Evolutionary conservation across 2,329 filamentous ascomycete genomes (phyloP).

Genomic region (Arthrinium puccinioides): DNA sequence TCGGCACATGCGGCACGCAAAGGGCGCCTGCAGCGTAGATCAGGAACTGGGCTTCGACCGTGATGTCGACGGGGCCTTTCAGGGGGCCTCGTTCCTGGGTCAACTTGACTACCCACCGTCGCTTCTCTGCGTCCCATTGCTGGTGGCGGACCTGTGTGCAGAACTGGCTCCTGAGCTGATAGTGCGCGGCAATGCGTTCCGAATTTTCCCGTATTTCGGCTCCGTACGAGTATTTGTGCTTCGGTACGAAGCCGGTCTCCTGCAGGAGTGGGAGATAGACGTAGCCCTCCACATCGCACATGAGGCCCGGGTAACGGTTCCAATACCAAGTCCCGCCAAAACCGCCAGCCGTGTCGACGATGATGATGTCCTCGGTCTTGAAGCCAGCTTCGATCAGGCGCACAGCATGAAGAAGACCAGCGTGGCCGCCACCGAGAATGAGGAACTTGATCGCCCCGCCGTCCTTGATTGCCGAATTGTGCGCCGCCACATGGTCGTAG

Average conservation of each 20-base stretch:
- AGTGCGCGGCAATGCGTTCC: constrained; percentile 35
- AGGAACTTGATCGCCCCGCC: constrained; percentile 11
- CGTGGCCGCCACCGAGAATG: constrained; percentile 19
- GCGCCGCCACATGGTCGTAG: neutral
- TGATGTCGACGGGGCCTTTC: constrained; percentile 3
- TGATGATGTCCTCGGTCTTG: constrained; percentile 27
- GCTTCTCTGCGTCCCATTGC: constrained; percentile 36
- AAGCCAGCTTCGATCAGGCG: constrained; percentile 28
- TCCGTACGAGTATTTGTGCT: constrained; percentile 29
- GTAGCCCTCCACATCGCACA: constrained; percentile 53
- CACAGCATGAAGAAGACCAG: constrained; percentile 17
- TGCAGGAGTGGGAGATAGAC: constrained; percentile 55
- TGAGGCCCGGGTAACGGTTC: constrained; percentile 41
- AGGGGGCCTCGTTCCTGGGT: constrained; percentile 12
- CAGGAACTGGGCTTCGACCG: neutral
- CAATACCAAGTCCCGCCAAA: constrained; percentile 46
- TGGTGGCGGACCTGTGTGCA: constrained; percentile 32
- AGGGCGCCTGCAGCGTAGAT: neutral
- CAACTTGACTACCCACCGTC: neutral
- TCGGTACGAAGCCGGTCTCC: constrained; percentile 52
- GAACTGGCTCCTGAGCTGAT: constrained; percentile 37
- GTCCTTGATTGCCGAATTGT: constrained; percentile 1
- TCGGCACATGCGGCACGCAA: constrained; percentile 31
- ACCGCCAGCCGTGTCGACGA: constrained; percentile 34
- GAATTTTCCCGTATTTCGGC: constrained; percentile 36